Conservation (phyloP, 2,329 filamentous ascomycete genomes). For the Alternaria dauci region DNA sequence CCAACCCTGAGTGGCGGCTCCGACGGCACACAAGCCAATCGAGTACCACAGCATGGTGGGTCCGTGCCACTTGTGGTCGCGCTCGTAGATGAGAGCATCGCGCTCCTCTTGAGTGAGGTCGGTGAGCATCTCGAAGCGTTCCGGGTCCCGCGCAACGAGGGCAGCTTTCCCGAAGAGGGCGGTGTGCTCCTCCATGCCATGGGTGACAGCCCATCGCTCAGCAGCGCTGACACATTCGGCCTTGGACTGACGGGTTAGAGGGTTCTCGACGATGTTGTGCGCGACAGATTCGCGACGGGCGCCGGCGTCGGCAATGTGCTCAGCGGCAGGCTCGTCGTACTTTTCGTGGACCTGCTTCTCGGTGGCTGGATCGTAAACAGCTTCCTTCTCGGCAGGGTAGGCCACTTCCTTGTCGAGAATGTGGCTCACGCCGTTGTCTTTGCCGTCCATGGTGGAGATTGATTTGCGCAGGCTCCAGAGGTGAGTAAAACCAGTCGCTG, state of each 20-base stretch:
- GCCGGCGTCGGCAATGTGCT: slow-evolving; percentile 13
- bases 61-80: slow-evolving; percentile 68
- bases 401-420: slow-evolving; percentile 10
- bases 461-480: background rate
- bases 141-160: slow-evolving; percentile 75
- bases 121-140: slow-evolving; percentile 67
- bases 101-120: slow-evolving; percentile 69
- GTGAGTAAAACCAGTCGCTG: background rate
- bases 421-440: slow-evolving; percentile 6
- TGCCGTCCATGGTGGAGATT: slow-evolving; percentile 13
- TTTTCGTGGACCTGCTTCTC: slow-evolving; percentile 7
- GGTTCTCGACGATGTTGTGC: slow-evolving; percentile 54
- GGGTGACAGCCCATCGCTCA: slow-evolving; percentile 67
- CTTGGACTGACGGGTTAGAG: slow-evolving; percentile 57
- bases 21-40: slow-evolving; percentile 72
- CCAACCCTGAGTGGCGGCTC: slow-evolving; percentile 73
- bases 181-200: slow-evolving; percentile 67
- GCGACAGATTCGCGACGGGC: slow-evolving; percentile 54
- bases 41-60: slow-evolving; percentile 71
- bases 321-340: slow-evolving; percentile 4
- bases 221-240: slow-evolving; percentile 63
- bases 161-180: slow-evolving; percentile 72
- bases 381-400: slow-evolving; percentile 5
- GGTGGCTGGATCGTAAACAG: background rate
- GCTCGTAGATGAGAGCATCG: slow-evolving; percentile 67